Base-by-base conservation (phyloP, 202 grass and related monocot species). In the Schoenoplectus tabernaemontani region DNA sequence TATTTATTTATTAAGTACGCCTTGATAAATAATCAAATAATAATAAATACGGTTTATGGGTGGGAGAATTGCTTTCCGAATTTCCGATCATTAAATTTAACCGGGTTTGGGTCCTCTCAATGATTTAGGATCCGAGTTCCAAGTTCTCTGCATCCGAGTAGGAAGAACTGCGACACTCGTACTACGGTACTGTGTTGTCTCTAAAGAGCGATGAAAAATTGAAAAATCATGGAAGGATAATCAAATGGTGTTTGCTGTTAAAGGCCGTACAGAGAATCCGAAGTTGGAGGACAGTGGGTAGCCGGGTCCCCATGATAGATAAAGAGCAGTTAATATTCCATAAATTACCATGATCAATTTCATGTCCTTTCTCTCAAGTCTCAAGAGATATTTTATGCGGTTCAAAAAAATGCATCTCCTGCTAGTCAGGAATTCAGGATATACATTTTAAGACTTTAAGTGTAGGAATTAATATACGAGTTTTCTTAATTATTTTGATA, bases 251-350 rank as follows among this genome's bases (percentile, higher is more conserved):
- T 78, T 84, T 78, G 72, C 56, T 84, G 82, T 6, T 64, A 51
- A n/a, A 22, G 12, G 46, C 9, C 4, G 4, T 11, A 66, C 42
- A 84, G 43, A 5, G 10, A 23, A 84, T 78, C 28, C n/a, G 0
- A 56, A 62, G 48, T 42, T 24, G 17, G 7, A 64, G 53, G 39
- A 59, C 46, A 74, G 48, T 74, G 8, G 32, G 3, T 38, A 5
- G 28, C 6, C 6, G 48, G 48, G 48, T 16, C 37, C 37, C 37
- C 37, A 39, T 39, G 48, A 51, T 51, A 51, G 50, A 74, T 46
- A n/a, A n/a, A 59, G 64, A 46, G 20, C 64, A 83, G 66, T 83
- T 83, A 61, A 83, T 83, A 75, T 37, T 36, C 81, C 82, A 78
- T 76, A 78, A 83, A 84, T 76, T 67, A 84, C 82, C 30, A 56